phyloP scores from a whole-genome alignment of 331 rosid genomes.

The Erythrophleum ivorense region DNA sequence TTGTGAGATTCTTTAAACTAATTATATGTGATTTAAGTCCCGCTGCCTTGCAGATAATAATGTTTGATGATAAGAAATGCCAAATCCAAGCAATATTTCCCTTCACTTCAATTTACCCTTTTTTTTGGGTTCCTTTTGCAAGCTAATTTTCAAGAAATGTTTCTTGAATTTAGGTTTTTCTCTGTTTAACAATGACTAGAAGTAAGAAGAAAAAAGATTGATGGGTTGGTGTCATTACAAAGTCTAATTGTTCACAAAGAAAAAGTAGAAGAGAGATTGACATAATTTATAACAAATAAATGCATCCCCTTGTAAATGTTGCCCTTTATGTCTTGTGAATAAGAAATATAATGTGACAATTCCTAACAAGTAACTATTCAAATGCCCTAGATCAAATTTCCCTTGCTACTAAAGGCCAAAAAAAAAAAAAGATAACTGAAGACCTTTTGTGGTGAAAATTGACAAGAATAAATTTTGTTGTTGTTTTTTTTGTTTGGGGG shows the following conservation, averaged over 20 bases:
- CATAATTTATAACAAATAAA: slow-evolving; percentile 1
- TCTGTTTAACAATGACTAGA: background rate
- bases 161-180: background rate
- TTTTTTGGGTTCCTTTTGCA: too few relatives aligned
- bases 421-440: background rate
- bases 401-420: too few relatives aligned
- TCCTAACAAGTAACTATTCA: too few relatives aligned
- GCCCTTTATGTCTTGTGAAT: too few relatives aligned
- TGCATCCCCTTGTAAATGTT: too few relatives aligned
- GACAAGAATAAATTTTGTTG: too few relatives aligned
- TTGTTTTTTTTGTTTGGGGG: too few relatives aligned
- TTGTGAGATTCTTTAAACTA: background rate
- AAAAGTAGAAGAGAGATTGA: background rate
- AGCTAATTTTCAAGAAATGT: background rate
- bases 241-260: background rate
- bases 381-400: too few relatives aligned
- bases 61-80: background rate
- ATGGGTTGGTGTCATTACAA: background rate
- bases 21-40: background rate
- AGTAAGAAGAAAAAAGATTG: background rate
- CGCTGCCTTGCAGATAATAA: too few relatives aligned
- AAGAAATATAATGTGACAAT: too few relatives aligned
- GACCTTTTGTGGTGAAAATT: too few relatives aligned
- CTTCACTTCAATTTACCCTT: background rate
- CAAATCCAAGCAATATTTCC: background rate